Percentiles rank a stretch among this genome's conserved stretches.
These are phyloP conservation scores for Piloderma croceum DNA, from an alignment of 768 basidiomycete genomes.

Conservation along the genomic window DNA sequence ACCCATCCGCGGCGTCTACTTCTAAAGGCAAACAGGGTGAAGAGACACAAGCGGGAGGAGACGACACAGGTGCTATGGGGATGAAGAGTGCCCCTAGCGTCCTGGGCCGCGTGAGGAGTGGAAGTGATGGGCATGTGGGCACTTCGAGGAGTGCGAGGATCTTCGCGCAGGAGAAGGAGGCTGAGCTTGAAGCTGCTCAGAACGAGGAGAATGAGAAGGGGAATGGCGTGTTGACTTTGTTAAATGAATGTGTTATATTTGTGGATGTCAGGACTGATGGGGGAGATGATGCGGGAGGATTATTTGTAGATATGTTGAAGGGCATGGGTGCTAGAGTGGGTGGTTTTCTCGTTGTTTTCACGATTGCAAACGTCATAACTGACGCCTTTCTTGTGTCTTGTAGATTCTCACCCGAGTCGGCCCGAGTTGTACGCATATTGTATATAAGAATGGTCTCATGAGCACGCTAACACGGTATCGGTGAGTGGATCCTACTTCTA, in stretches of 20 bases:
- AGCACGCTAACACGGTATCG: constrained; percentile 71
- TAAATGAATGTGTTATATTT: constrained; percentile 74
- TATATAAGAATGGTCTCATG: constrained; percentile 77
- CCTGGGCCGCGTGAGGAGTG: constrained; percentile 17
- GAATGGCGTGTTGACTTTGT: constrained; percentile 31
- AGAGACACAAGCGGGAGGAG: constrained; percentile 12
- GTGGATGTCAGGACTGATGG: constrained; percentile 75
- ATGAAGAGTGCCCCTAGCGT: constrained; percentile 31
- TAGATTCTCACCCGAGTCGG: constrained; percentile 64
- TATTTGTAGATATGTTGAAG: constrained; percentile 81
- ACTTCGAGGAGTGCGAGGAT: constrained; percentile 15
- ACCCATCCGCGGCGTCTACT: constrained; percentile 20
- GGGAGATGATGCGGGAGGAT: constrained; percentile 73
- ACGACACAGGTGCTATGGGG: constrained; percentile 14
- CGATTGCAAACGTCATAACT: too few species aligned
- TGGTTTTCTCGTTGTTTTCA: constrained; percentile 6
- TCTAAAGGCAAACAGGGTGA: constrained; percentile 16
- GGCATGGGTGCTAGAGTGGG: constrained; percentile 75
- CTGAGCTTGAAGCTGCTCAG: constrained; percentile 23
- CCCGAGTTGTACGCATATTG: constrained; percentile 74
- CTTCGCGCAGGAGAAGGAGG: constrained; percentile 18
- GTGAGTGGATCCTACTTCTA: constrained; percentile 29
- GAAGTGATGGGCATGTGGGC: constrained; percentile 15
- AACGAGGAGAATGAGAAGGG: constrained; percentile 2
- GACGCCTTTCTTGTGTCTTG: not conserved